Base-by-base conservation (phyloP, 2,329 filamentous ascomycete species). In the Penicillium sp. region DNA sequence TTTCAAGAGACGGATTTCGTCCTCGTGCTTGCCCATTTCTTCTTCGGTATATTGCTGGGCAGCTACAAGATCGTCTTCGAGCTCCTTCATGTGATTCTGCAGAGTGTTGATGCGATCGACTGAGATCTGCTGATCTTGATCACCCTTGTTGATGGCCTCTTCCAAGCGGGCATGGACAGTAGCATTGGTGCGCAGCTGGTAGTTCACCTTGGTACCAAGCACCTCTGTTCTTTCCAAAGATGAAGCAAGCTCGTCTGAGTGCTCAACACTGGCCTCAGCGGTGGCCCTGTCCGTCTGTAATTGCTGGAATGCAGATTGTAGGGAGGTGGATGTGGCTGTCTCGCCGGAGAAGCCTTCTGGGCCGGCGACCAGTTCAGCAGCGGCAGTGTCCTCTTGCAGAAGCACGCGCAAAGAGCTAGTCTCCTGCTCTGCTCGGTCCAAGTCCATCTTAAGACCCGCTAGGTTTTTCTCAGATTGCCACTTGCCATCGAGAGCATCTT, bases 381-480 rank as follows among this genome's bases (percentile, higher is more conserved):
- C 85, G 39, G 87, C 79, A 51, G 92, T 91, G 66, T 97, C 92
- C 71, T 96, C 90, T 56, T 87, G 79, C 18, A 97, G 81, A 24
- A 97, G 79, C 31, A 79, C 83, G 41, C 90, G 86, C 39, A 99
- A 81, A n/a, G 89, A 89, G 39, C 84, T 80, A 29, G 96, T 96
- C 75, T 99, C 94, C 70, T 94, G 89, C 72, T 97, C 91, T 24
- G 94, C 92, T 58, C 92, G 89, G 73, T 97, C 94, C 40, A 99
- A 84, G 68, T 97, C 93, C 89, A 96, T 97, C 77, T 96, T 96
- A 53, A 97, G 77, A 51, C 92, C 91, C 48, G 85, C 83, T 2
- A 97, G 79, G 16, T 91, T 91, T 75, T 95, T 95, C 75, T 97
- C 93, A 57, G 92, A 93, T 69, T 95, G 89, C 88, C 90, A 97